phyloP scores from a whole-genome alignment of 73 alveolate genomes.

The Paramecium sexaurelia region DNA sequence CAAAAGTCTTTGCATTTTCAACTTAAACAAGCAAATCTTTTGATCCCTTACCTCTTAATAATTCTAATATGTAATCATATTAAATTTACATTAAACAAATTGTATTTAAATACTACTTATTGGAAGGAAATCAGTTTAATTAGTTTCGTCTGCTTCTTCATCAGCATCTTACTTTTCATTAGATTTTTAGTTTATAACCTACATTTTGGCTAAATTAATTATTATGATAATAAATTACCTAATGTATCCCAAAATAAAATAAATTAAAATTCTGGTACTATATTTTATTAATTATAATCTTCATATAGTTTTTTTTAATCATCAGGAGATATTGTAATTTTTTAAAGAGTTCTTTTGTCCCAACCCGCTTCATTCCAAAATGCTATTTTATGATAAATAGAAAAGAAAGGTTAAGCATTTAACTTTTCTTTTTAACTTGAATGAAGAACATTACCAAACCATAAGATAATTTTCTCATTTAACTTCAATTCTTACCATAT shows the following conservation, averaged over 20 bases:
- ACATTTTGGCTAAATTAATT: not conserved
- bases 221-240: not conserved
- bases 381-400: not conserved
- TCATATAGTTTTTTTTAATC: not conserved
- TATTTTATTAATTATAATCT: not conserved
- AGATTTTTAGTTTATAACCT: not conserved
- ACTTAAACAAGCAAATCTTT: not conserved
- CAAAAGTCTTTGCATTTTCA: not conserved
- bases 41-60: not conserved
- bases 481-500: slow-evolving; percentile 8
- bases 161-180: not conserved
- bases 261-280: slow-evolving; percentile 9
- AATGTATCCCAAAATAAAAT: not conserved
- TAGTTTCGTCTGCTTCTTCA: not conserved
- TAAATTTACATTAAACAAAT: not conserved
- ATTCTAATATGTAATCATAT: not conserved
- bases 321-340: not conserved
- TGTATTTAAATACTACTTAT: not conserved
- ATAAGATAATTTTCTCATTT: not conserved
- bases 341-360: slow-evolving; percentile 29
- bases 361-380: slow-evolving; percentile 53
- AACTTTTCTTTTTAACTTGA: not conserved
- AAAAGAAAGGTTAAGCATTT: not conserved
- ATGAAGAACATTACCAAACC: not conserved
- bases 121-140: not conserved